Percentiles rank a stretch among this genome's conserved stretches.
Evolutionary conservation across 345 rosid species (phyloP).

Genomic region (Eucalyptus pauciflora): DNA sequence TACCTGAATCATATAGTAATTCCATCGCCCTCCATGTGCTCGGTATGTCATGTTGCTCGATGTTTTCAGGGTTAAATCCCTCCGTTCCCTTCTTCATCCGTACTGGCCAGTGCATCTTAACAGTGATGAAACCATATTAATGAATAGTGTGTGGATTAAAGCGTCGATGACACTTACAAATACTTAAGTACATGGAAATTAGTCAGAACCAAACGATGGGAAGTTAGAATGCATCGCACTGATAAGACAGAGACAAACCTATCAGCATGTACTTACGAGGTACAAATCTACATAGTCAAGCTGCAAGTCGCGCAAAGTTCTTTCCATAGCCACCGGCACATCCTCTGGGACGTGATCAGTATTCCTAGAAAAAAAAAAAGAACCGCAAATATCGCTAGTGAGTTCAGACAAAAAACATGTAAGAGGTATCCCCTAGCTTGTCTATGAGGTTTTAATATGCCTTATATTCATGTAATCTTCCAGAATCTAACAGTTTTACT

Average conservation of each 20-base stretch:
- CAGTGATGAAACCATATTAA: background rate
- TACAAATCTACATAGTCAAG: constrained; percentile 68
- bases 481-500: background rate
- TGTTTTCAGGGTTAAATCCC: constrained; percentile 5
- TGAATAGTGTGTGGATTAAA: background rate
- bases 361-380: constrained; percentile 5
- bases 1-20: constrained; percentile 57
- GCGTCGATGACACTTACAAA: background rate
- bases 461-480: background rate
- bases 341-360: constrained; percentile 55
- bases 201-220: background rate
- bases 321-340: constrained; percentile 48
- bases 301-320: constrained; percentile 55
- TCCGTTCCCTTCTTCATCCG: constrained; percentile 51
- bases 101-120: constrained; percentile 85
- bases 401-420: background rate
- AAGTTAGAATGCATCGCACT: background rate
- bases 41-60: constrained; percentile 48
- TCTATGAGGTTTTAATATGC: background rate
- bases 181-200: background rate
- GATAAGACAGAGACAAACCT: background rate
- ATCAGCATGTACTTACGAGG: constrained; percentile 36
- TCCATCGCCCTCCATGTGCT: constrained; percentile 88
- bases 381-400: background rate
- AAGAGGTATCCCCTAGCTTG: background rate